Evolutionary conservation across 805 yeast genomes (phyloP), one percentile per base, ranked within the genome.

Genomic region (Candida sakaeoensis): DNA sequence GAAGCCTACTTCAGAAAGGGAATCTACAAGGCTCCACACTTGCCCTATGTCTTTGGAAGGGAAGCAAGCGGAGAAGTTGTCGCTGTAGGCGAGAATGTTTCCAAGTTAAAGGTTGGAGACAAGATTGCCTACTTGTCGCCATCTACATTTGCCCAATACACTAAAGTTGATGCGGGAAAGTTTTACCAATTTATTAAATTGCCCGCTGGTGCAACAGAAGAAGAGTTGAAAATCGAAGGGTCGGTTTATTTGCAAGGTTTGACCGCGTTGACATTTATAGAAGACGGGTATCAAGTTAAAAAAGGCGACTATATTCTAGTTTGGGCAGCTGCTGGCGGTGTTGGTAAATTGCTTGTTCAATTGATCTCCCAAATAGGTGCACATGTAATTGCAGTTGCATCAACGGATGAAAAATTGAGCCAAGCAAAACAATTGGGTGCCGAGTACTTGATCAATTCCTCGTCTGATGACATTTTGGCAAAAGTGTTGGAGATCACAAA

Each of bases 241-340:
- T 86, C 82, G 3, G 54, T 77, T 2, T 52, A 80, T 33, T 48
- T 85, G 23, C 91, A 85, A 59, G 93, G 88, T 1, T 65, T 89
- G 46, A 90, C 97, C 5, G 93, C 91, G 2, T 60, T 84, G 51
- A 75, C 91, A 1, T 79, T 90, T 43, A 63, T 79, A 34, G 63
- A 70, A 26, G 88, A 85, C 46, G 76, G 93, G 2, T 78, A 85
- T 54, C 53, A 70, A 1, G 84, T 86, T 28, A 57, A 85, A 50
- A 66, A 74, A 55, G 90, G 79, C 39, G 96, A 91, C 43, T 73
- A 62, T 49, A 74, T 85, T 32, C 69, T 90, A 34, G 80, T 87
- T 18, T 87, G 89, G 67, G 97, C 97, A 3, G 96, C 96, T 6
- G 96, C 97, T 2, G 98, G 97, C 33, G 96, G 97, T 41, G 91